phyloP scores from a whole-genome alignment of 177 flowering plant species.

The Telopea speciosissima region DNA sequence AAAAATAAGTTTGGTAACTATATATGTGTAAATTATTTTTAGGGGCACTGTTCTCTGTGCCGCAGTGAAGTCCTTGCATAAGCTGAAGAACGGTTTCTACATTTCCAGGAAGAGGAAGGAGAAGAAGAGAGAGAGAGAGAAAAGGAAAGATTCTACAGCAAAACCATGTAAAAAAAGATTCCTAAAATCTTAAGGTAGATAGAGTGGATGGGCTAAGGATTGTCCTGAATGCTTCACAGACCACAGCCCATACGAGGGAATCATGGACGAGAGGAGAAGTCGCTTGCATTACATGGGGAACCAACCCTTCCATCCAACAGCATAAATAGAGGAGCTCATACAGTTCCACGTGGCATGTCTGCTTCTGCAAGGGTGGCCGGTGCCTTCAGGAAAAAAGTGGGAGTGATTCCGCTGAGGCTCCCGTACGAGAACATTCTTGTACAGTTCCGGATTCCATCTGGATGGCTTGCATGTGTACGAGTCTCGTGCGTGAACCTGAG shows the following conservation, averaged over 20 bases:
- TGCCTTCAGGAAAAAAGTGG: too few relatives aligned
- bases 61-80: not conserved
- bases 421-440: too few relatives aligned
- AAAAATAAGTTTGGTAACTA: too few relatives aligned
- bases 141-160: not conserved
- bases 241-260: not conserved
- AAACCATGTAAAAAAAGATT: not conserved
- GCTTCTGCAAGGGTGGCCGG: too few relatives aligned
- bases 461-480: too few relatives aligned
- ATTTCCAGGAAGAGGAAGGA: not conserved
- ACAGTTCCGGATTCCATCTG: too few relatives aligned
- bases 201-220: not conserved
- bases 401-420: too few relatives aligned
- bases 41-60: too few relatives aligned
- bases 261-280: not conserved
- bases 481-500: too few relatives aligned
- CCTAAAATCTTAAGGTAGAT: too few relatives aligned
- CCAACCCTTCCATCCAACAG: constrained; percentile 2
- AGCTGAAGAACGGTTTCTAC: not conserved
- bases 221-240: not conserved
- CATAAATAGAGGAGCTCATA: not conserved
- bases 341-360: too few relatives aligned
- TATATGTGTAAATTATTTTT: too few relatives aligned
- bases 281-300: constrained; percentile 5
- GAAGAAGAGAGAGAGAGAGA: not conserved